Percentiles rank a stretch among this genome's conserved stretches.
Conservation (phyloP, 2,329 filamentous ascomycete genomes). For the Penicillium sclerotiorum region DNA sequence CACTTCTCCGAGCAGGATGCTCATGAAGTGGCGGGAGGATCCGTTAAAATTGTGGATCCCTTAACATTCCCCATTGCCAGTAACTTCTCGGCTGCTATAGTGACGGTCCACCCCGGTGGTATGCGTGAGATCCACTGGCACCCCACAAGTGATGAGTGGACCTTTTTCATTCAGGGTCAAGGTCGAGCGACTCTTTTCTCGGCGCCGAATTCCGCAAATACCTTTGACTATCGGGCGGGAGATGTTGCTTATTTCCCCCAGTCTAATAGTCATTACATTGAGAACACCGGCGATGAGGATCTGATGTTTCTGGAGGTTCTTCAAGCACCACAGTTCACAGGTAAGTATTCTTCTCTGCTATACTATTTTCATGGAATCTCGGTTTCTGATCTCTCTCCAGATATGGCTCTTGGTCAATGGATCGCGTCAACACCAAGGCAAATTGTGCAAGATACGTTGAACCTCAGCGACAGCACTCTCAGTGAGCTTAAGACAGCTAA, state of each 20-base stretch:
- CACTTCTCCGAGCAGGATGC: constrained; percentile 71
- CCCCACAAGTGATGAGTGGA: constrained; percentile 77
- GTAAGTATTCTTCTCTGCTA: constrained; percentile 19
- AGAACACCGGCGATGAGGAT: constrained; percentile 75
- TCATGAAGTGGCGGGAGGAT: constrained; percentile 66
- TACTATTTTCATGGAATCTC: not conserved
- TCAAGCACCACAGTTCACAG: constrained; percentile 65
- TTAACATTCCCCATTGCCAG: constrained; percentile 73
- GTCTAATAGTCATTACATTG: constrained; percentile 80
- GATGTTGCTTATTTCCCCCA: constrained; percentile 76
- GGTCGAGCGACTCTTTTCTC: constrained; percentile 76
- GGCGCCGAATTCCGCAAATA: constrained; percentile 67
- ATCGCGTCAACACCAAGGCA: constrained; percentile 57
- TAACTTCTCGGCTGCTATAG: constrained; percentile 71
- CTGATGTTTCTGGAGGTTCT: constrained; percentile 77
- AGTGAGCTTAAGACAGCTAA: constrained; percentile 49
- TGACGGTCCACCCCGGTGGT: constrained; percentile 70
- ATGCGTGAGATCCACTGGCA: constrained; percentile 85
- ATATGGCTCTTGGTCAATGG: constrained; percentile 52
- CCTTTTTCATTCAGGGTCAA: constrained; percentile 72
- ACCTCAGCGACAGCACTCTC: constrained; percentile 45
- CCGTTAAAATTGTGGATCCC: constrained; percentile 75
- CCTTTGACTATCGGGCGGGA: constrained; percentile 74
- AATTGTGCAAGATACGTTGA: constrained; percentile 61
- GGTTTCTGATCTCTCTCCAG: constrained; percentile 22